Base-by-base conservation (phyloP, 371 early-diverging fungal genomes). In the Chytridium lagenaria region DNA sequence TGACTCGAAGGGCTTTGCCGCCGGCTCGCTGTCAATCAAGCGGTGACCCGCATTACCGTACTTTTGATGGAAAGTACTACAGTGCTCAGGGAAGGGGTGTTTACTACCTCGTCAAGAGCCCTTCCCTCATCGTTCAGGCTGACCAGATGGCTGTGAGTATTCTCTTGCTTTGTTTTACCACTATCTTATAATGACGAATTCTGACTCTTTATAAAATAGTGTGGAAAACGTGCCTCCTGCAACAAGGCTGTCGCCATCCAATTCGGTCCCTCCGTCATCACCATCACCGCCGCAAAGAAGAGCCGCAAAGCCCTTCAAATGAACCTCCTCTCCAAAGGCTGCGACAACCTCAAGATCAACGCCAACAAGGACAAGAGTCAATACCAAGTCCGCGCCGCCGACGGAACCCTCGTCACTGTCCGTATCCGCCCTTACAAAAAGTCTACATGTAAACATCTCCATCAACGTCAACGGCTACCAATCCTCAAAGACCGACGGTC, bases 41-140 rank as follows among this genome's bases (percentile, higher is more conserved):
- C 26, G 74, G 74, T 23, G 74, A 73, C 50, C 74, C 74, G 23
- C 74, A 73, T 68, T 52, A 59, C 38, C 3, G 33, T 16, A 68
- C 74, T 22, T 68, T 73, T 49, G 63, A 68, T 40, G 64, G 65
- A 3, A 22, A 22, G 5, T 7, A 7, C 23, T 50, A 36, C 49
- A 34, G 19, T 22, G 57, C 34, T 68, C 59, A 68, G 31, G 74
- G 74, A 19, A 38, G 15, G 15, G 74, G 74, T 23, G 69, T 38
- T 36, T 61, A 44, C 31, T 68, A 68, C 69, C 44, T 70, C 38
- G 64, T 73, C 61, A 63, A 68, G 37, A 52, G 44, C n/a, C 26
- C 61, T 26, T 49, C 10, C 44, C 33, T 73, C 12, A 36, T 30
- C 2, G 69, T 73, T 37, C 74, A 73, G 37, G 74, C 59, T n/a